phyloP scores from a whole-genome alignment of 2,329 filamentous ascomycete genomes.

The Gnomoniopsis sp. region DNA sequence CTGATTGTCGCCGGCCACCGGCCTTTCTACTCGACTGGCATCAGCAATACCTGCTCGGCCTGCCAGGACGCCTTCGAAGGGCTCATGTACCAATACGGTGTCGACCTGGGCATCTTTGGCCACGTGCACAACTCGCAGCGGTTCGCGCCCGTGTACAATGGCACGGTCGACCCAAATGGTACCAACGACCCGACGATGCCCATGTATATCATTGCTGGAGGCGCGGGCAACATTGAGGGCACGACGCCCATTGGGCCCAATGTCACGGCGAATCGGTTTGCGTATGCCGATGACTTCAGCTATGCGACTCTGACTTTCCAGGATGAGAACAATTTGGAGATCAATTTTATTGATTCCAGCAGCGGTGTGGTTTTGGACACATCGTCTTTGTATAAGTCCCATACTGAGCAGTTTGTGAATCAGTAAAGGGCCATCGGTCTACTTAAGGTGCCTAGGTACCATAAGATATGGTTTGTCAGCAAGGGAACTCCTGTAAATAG shows the following conservation, averaged over 20 bases:
- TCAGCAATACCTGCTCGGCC: slow-evolving; percentile 32
- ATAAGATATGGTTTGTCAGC: too few relatives aligned
- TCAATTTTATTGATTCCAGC: slow-evolving; percentile 47
- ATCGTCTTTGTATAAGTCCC: slow-evolving; percentile 46
- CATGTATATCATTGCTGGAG: slow-evolving; percentile 54
- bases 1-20: slow-evolving; percentile 41
- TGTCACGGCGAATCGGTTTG: slow-evolving; percentile 42
- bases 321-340: slow-evolving; percentile 41
- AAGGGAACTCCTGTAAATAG: too few relatives aligned
- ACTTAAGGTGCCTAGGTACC: too few relatives aligned
- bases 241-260: slow-evolving; percentile 39
- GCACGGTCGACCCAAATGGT: slow-evolving; percentile 32
- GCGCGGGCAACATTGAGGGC: slow-evolving; percentile 55
- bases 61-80: slow-evolving; percentile 53
- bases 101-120: slow-evolving; percentile 54
- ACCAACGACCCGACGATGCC: slow-evolving; percentile 38
- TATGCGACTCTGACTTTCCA: slow-evolving; percentile 47
- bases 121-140: slow-evolving; percentile 58
- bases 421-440: slow-evolving; percentile 23
- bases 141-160: slow-evolving; percentile 39
- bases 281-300: slow-evolving; percentile 49
- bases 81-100: slow-evolving; percentile 52
- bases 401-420: slow-evolving; percentile 41
- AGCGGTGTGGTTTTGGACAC: slow-evolving; percentile 47
- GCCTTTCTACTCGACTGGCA: slow-evolving; percentile 43